phyloP scores from a whole-genome alignment of 331 rosid species.

The Saraca asoca region DNA sequence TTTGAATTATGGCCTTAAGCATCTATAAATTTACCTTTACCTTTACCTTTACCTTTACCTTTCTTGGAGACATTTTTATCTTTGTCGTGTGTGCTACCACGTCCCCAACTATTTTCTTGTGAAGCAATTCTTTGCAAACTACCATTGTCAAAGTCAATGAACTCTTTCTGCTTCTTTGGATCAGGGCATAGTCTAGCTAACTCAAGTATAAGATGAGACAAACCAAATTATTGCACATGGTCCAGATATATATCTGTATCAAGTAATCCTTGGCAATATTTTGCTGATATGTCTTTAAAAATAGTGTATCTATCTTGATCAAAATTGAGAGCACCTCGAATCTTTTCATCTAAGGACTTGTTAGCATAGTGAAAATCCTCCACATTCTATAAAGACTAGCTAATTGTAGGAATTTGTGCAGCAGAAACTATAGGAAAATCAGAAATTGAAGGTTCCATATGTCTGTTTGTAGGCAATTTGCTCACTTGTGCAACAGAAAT shows the following conservation, averaged over 20 bases:
- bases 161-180: constrained; percentile 72
- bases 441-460: constrained; percentile 49
- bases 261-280: constrained; percentile 79
- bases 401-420: constrained; percentile 49
- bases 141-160: constrained; percentile 58
- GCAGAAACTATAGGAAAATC: constrained; percentile 91
- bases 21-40: constrained; percentile 62
- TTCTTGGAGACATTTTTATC: constrained; percentile 53
- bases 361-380: constrained; percentile 83
- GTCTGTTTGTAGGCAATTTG: too few species aligned
- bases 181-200: constrained; percentile 72
- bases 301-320: too few species aligned
- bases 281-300: constrained; percentile 73
- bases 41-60: too few species aligned
- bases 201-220: constrained; percentile 89
- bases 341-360: constrained; percentile 86
- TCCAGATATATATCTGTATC: constrained; percentile 71
- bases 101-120: constrained; percentile 45
- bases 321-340: constrained; percentile 74
- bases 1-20: constrained; percentile 45
- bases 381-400: constrained; percentile 47
- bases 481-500: too few species aligned
- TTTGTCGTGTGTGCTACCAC: constrained; percentile 28
- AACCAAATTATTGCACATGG: constrained; percentile 72
- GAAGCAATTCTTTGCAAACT: constrained; percentile 48